Evolutionary conservation across 1,139 yeast genomes (phyloP), one percentile per base, ranked within the genome.

Genomic region (Scheffersomyces cryptocercus): DNA sequence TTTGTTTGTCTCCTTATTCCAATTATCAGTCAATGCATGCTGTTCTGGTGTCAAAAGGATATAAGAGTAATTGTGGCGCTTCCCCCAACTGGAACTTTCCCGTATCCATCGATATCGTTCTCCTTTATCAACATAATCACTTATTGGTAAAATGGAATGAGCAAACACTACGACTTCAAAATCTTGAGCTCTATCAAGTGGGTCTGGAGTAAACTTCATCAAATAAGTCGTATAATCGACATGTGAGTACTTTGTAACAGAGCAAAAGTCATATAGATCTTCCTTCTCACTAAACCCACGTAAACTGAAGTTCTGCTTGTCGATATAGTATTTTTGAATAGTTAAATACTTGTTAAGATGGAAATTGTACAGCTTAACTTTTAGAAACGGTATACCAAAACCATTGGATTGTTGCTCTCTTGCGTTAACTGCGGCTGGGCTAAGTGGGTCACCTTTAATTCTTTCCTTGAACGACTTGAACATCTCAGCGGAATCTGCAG

Each of bases 1-100:
- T 33, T 44, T 44, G 13, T 31, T 28, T 6, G 41, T 12, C 28
- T 28, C 12, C 11, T 33, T 28, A 26, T 41, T 43, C 47, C 49
- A 48, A 31, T 43, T 42, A 11, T 48, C 49, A 11, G 44, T 39
- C 35, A 48, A 26, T 4, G 51, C 46, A 28, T 31, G 43, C 14
- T 45, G 38, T 9, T 39, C 40, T 5, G 38, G 41, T 9, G 38
- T 42, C 36, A 48, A 36, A 14, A 35, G 39, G 34, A 32, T 35
- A n/a, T 41, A 37, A 3, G 46, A 40, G 28, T 40, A 48, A n/a
- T 26, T 28, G 37, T 16, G 36, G 20, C 34, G 20, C 8, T 32
- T 32, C n/a, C 31, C n/a, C n/a, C 37, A 37, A 24, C 16, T 35
- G 28, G n/a, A 36, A 5, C 24, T 42, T 29, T 44, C 34, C 35